phyloP scores from a whole-genome alignment of 345 rosid species.

The Boechera stricta region DNA sequence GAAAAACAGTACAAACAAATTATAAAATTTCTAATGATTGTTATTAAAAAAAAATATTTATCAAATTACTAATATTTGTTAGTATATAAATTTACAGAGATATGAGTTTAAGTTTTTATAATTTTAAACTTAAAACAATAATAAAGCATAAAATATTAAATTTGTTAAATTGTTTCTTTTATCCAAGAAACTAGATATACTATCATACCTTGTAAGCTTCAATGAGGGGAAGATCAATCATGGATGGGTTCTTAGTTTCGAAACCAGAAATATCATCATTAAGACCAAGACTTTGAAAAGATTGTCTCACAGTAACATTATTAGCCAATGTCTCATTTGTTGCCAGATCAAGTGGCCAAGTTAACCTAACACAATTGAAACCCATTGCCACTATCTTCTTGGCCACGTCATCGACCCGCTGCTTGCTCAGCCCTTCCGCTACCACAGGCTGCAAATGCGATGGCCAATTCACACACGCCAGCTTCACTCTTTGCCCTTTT shows the following conservation, averaged over 20 bases:
- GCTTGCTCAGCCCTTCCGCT: conserved; percentile 79
- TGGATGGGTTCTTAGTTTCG: conserved; percentile 70
- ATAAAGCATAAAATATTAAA: not conserved
- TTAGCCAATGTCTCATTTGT: conserved; percentile 58
- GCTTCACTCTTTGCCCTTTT: conserved; percentile 60
- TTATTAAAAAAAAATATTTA: too few species aligned
- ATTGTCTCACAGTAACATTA: conserved; percentile 59
- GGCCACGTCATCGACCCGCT: conserved; percentile 52
- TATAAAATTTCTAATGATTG: not conserved
- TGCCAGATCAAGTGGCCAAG: conserved; percentile 67
- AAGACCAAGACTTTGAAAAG: conserved; percentile 63
- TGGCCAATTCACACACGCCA: conserved; percentile 74
- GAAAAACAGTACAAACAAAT: not conserved
- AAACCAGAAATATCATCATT: conserved; percentile 61
- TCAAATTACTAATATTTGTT: not conserved
- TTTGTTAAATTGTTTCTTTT: not conserved
- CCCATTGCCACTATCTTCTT: conserved; percentile 49
- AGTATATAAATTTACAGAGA: not conserved
- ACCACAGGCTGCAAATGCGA: conserved; percentile 64
- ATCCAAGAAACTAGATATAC: not conserved
- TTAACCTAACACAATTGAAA: conserved; percentile 73
- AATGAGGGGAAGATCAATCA: conserved; percentile 71
- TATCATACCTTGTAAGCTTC: conserved; percentile 68
- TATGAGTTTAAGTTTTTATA: not conserved
- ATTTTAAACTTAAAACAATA: not conserved